Evolutionary conservation across 192 early-diverging fungal species (phyloP), one percentile per base, ranked within the genome.

Genomic region (Dissophora ornata): DNA sequence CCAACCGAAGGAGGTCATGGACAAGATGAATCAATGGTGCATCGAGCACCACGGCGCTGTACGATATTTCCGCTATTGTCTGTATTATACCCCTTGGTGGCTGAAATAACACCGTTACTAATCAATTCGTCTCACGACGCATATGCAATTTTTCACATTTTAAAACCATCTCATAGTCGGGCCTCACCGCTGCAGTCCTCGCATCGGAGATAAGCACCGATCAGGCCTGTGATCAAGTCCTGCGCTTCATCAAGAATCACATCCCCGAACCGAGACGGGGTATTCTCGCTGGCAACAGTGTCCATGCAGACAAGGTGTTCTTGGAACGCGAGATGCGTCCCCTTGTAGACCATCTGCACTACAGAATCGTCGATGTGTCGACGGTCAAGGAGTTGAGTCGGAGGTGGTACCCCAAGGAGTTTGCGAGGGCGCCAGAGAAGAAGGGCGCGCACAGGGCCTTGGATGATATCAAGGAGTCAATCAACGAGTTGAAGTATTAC

Each of bases 1-100:
- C 61, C 93, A 94, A 58, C 79, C 88, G 12, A 83, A 90, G 55
- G 75, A 83, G 16, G 69, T 95, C 15, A 86, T 99, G 88, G 90
- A 96, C 41, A 70, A 69, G 7, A 99, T 99, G 97, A 84, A 93
- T 58, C 91, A 92, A 29, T 98, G 97, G 96, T 94, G 96, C 80
- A 88, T 71, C 29, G 67, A 90, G 33, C 93, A 96, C 54, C 97
- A 98, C 69, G 92, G 93, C 18, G 73, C 85, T 34, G 89, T 92
- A 83, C 75, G 69, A 80, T 19, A 41, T 42, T 25, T 69, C 55
- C 22, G 10, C 34, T 18, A 22, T 33, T 30, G 13, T 53, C 15
- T 53, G 7, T 28, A 22, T 50, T 47, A 19, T 8, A 38, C 36
- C 36, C 36, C 13, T 47, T 47, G 46, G 46, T n/a, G 46, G 46